A percentile compares a stretch with the other conserved stretches of the same genome.
phyloP scores from a whole-genome alignment of 305 asterid species.

The Fraxinus xanthoxyloides region DNA sequence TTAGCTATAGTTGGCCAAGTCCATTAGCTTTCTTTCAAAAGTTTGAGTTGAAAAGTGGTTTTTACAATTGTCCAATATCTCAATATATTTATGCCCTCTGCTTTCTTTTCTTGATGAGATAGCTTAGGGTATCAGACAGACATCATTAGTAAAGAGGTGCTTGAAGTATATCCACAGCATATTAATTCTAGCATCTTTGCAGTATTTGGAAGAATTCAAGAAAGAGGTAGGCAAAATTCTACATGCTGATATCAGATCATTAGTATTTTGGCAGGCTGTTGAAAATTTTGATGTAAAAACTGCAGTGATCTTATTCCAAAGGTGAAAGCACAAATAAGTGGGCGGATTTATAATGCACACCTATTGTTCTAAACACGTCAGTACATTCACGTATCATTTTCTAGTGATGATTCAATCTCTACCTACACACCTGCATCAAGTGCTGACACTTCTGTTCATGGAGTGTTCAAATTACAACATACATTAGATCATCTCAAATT shows the following conservation, averaged over 20 bases:
- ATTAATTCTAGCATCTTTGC: background rate
- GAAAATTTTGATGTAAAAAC: background rate
- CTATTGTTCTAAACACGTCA: background rate
- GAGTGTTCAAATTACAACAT: background rate
- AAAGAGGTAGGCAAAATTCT: background rate
- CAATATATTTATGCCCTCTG: background rate
- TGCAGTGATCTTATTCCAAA: background rate
- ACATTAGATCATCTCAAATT: constrained; percentile 8
- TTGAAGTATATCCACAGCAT: background rate
- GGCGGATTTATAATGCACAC: background rate
- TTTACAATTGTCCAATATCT: background rate
- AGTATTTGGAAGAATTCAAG: background rate
- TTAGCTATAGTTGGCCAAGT: background rate
- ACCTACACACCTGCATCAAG: background rate
- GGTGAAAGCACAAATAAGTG: background rate
- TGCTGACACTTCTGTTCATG: background rate
- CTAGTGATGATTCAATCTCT: background rate
- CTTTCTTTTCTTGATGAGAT: background rate
- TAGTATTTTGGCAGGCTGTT: background rate
- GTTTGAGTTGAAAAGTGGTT: background rate
- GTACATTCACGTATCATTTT: background rate
- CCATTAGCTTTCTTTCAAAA: background rate
- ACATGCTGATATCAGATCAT: background rate
- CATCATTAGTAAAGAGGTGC: background rate
- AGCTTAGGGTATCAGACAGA: background rate